Evolutionary conservation across 1,284 basidiomycete genomes (phyloP), one percentile per base, ranked within the genome.

Genomic region (Afroboletus lepidellus): DNA sequence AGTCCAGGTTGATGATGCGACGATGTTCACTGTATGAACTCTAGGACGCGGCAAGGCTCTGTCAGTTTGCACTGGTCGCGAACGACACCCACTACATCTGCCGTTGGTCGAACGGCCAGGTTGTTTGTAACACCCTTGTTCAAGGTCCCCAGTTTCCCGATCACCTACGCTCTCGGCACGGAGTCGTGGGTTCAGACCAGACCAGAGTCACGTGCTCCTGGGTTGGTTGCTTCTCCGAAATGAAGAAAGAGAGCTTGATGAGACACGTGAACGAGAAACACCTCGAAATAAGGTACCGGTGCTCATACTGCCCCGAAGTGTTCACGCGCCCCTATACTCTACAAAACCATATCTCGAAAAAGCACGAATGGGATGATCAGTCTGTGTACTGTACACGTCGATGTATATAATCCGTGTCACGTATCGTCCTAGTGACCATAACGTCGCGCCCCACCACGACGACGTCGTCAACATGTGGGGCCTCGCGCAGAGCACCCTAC

Each of bases 401-500:
- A n/a, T n/a, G n/a, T n/a, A n/a, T n/a, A n/a, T n/a, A n/a, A n/a
- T n/a, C n/a, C n/a, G n/a, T n/a, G n/a, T n/a, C n/a, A n/a, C n/a
- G n/a, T n/a, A n/a, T n/a, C n/a, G n/a, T n/a, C n/a, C n/a, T n/a
- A n/a, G n/a, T n/a, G n/a, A n/a, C n/a, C n/a, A n/a, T n/a, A n/a
- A n/a, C n/a, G n/a, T n/a, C n/a, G n/a, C n/a, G n/a, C n/a, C n/a
- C n/a, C n/a, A n/a, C n/a, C 96, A 99, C 69, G 94, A 99, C 79
- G 92, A 94, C 63, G 94, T 99, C 46, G 87, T 94, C 56, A 97
- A 99, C 75, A 79, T 78, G 53, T 92, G 94, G 0, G 76, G 84
- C 15, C 80, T 94, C 2, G 1, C 81, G 96, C 2, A 87, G 90
- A 6, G 81, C 80, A 0, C 83, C 93, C 4, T 92, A 85, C 85